These are phyloP conservation scores for Cordyceps cateniannulata DNA, from an alignment of 2,329 filamentous ascomycete genomes.

Conservation along the genomic window DNA sequence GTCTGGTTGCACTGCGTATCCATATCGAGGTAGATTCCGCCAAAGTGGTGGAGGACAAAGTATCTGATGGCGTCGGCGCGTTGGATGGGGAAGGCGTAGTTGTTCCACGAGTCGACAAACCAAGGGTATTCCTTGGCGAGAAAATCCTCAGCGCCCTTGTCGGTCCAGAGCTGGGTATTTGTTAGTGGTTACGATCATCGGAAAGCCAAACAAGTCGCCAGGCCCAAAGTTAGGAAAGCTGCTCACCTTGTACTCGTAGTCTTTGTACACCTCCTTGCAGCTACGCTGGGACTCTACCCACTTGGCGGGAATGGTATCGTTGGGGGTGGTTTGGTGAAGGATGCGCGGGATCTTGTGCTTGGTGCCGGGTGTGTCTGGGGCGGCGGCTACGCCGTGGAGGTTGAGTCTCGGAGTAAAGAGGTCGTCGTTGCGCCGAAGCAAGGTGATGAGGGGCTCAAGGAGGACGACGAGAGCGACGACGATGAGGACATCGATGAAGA, in stretches of 20 bases:
- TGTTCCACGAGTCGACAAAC: slow-evolving; percentile 64
- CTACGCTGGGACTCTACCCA: slow-evolving; percentile 61
- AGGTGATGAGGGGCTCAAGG: slow-evolving; percentile 64
- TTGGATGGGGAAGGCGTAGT: slow-evolving; percentile 65
- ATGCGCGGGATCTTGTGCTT: slow-evolving; percentile 69
- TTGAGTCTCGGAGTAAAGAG: slow-evolving; percentile 23
- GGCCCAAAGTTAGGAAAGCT: background rate
- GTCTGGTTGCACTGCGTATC: slow-evolving; percentile 25
- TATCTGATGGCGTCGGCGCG: slow-evolving; percentile 68
- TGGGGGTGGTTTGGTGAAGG: slow-evolving; percentile 69
- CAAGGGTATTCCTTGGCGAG: slow-evolving; percentile 64
- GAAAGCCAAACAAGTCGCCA: background rate
- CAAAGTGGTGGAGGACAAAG: slow-evolving; percentile 65
- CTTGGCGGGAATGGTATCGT: slow-evolving; percentile 58
- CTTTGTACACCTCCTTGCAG: slow-evolving; percentile 60
- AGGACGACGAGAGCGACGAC: slow-evolving; percentile 58
- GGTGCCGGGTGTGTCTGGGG: slow-evolving; percentile 64
- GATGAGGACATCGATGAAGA: slow-evolving; percentile 55
- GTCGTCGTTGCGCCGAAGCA: slow-evolving; percentile 46
- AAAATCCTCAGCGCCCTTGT: slow-evolving; percentile 59
- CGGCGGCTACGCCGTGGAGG: slow-evolving; percentile 25
- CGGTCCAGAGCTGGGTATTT: slow-evolving; percentile 59
- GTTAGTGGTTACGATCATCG: background rate
- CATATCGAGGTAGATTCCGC: slow-evolving; percentile 65
- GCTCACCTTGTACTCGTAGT: slow-evolving; percentile 66